These are phyloP conservation scores for Boletus sensibilis DNA, from an alignment of 768 basidiomycete species.

Conservation along the genomic window DNA sequence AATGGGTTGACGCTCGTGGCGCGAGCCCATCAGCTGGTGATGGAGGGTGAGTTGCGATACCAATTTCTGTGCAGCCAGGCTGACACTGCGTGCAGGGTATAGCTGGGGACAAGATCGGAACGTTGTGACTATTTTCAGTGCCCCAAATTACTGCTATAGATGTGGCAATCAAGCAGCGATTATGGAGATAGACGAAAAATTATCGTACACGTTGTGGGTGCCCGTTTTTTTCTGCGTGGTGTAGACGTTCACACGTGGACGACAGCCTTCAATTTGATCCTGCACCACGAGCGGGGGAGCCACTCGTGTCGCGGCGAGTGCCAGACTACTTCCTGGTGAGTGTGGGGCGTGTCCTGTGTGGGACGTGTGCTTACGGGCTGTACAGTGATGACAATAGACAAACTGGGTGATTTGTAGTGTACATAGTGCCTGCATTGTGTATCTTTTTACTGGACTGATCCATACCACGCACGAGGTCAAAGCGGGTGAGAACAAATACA, in stretches of 20 bases:
- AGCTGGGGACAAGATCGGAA: constrained; percentile 99
- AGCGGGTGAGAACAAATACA: constrained; percentile 21
- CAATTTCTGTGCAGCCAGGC: constrained; percentile 1
- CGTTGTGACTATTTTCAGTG: constrained; percentile 99
- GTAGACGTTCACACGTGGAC: constrained; percentile 2
- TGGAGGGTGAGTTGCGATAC: constrained; percentile 72
- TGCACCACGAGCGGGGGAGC: constrained; percentile 97
- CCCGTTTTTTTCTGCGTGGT: constrained; percentile 1
- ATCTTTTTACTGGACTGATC: constrained; percentile 11
- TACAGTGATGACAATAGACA: constrained; percentile 24
- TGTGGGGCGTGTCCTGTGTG: constrained; percentile 40
- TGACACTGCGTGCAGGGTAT: constrained; percentile 50
- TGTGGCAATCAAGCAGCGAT: constrained; percentile 99
- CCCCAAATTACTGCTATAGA: constrained; percentile 99
- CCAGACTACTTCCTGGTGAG: constrained; percentile 91
- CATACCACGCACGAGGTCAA: neutral
- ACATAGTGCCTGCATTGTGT: constrained; percentile 24
- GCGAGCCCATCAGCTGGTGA: constrained; percentile 91
- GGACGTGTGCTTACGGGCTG: neutral
- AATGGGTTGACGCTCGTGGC: constrained; percentile 96
- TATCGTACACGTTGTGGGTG: constrained; percentile 90
- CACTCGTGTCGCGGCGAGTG: constrained; percentile 92
- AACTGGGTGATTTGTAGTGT: constrained; percentile 16
- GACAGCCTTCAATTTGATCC: constrained; percentile 98
- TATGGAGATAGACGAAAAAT: constrained; percentile 99